phyloP scores from a whole-genome alignment of 192 early-diverging fungal species.

The Umbelopsis sp. region DNA sequence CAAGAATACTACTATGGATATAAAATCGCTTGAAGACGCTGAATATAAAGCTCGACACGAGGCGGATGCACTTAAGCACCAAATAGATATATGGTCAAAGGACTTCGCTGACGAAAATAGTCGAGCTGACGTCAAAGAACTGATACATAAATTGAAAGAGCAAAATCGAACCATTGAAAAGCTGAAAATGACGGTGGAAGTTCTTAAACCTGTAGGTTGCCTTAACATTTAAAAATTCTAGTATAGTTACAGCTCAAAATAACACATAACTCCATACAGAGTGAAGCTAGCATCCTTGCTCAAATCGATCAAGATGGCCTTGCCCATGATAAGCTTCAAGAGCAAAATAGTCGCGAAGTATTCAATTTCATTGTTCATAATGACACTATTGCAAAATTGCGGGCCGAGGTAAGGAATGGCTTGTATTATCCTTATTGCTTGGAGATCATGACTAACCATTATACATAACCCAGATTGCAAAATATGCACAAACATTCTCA shows the following conservation, averaged over 20 bases:
- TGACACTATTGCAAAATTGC: slow-evolving; percentile 72
- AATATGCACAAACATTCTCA: slow-evolving; percentile 83
- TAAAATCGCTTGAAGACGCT: not conserved
- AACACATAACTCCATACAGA: not conserved
- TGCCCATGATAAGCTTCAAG: slow-evolving; percentile 80
- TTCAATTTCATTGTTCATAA: slow-evolving; percentile 77
- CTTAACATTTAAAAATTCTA: not conserved
- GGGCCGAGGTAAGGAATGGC: slow-evolving; percentile 64
- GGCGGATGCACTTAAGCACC: slow-evolving; percentile 3
- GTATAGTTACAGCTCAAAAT: not conserved
- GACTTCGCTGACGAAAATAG: not conserved
- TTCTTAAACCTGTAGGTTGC: slow-evolving; percentile 8
- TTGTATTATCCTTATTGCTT: not conserved
- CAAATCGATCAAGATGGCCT: slow-evolving; percentile 69
- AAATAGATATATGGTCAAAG: slow-evolving; percentile 3
- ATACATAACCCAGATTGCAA: slow-evolving; percentile 52
- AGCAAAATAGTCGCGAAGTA: slow-evolving; percentile 79
- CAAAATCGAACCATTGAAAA: not conserved
- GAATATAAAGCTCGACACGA: slow-evolving; percentile 14
- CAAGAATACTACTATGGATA: not conserved
- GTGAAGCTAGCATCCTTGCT: slow-evolving; percentile 36
- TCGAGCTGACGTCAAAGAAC: not conserved
- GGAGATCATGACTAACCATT: not conserved
- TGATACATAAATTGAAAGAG: not conserved
- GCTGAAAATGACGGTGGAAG: not conserved